A percentile compares a stretch with the other conserved stretches of the same genome.
Conservation (phyloP, 2,329 filamentous ascomycete species). For the Penicillium sp. region DNA sequence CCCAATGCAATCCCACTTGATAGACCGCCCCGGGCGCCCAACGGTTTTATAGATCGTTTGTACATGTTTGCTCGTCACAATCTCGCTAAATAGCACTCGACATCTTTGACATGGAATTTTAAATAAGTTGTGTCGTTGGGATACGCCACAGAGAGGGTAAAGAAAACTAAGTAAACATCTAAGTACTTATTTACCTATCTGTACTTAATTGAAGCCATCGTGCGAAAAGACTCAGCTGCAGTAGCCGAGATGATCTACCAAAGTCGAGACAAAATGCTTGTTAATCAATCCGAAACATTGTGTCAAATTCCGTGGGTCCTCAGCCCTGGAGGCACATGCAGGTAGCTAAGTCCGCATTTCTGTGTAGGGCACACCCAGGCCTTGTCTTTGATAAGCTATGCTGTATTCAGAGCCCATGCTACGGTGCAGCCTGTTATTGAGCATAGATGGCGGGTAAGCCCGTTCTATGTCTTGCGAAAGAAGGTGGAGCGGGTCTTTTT, state of each 20-base stretch:
- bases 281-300: not conserved
- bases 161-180: not conserved
- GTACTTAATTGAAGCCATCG: not conserved
- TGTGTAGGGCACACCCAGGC: not conserved
- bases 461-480: not conserved
- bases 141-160: not conserved
- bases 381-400: not conserved
- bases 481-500: not conserved
- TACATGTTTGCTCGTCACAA: not conserved
- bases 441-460: not conserved
- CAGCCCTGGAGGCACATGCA: not conserved
- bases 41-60: not conserved
- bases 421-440: not conserved
- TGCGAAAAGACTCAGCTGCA: not conserved
- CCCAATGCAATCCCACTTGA: not conserved
- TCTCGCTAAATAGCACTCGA: not conserved
- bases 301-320: not conserved
- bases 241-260: not conserved
- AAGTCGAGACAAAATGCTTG: not conserved
- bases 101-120: not conserved
- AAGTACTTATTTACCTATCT: not conserved
- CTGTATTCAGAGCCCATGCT: not conserved
- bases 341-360: not conserved
- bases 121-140: not conserved
- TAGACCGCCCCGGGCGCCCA: not conserved